phyloP scores from a whole-genome alignment of 1,284 basidiomycete species.

The Salmacisia buchloeana region DNA sequence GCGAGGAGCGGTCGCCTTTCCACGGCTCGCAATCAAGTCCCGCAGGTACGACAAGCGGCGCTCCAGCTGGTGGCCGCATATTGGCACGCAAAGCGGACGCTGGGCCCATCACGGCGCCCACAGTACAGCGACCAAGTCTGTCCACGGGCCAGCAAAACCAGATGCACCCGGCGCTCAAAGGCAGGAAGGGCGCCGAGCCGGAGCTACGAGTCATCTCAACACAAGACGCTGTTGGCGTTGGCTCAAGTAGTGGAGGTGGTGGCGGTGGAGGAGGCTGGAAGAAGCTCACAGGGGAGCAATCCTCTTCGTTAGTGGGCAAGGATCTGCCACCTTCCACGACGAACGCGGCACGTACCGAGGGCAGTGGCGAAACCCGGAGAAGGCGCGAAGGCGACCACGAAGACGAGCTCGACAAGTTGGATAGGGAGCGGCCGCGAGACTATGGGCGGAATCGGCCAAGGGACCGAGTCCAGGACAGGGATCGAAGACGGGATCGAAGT shows the following conservation, averaged over 20 bases:
- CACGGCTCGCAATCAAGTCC: too few relatives aligned
- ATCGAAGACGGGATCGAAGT: conserved; percentile 7
- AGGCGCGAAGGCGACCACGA: neutral
- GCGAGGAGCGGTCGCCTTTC: too few relatives aligned
- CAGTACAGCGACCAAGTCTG: too few relatives aligned
- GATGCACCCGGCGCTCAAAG: neutral
- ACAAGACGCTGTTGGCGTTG: neutral
- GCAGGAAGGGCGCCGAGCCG: neutral
- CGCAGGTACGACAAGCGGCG: too few relatives aligned
- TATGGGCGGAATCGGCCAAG: neutral
- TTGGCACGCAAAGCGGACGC: neutral
- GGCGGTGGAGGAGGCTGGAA: conserved; percentile 1
- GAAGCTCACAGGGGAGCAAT: neutral
- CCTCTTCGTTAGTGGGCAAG: too few relatives aligned
- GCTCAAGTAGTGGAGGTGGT: neutral
- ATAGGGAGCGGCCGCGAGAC: neutral
- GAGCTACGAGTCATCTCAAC: neutral
- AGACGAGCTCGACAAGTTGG: neutral
- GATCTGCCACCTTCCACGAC: neutral
- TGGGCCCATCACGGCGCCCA: neutral
- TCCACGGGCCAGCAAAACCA: too few relatives aligned
- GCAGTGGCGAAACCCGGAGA: too few relatives aligned
- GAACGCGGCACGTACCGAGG: too few relatives aligned
- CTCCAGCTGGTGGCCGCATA: neutral
- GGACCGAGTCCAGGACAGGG: conserved; percentile 9